Percentiles rank a stretch among this genome's conserved stretches.
Conservation (phyloP, 768 basidiomycete genomes). For the Holtermanniella nyarrowii region DNA sequence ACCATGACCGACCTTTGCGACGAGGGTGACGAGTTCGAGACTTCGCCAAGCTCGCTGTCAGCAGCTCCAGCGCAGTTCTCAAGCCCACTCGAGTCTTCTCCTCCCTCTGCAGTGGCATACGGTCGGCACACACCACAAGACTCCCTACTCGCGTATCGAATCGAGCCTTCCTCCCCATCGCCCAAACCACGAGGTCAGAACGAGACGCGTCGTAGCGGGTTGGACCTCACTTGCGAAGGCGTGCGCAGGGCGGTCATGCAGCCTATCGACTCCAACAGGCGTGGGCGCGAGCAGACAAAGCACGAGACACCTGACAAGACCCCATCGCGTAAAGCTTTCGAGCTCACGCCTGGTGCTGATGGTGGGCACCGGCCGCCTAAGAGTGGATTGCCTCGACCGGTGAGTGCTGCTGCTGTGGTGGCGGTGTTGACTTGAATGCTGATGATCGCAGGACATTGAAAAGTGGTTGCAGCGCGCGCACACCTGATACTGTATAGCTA, state of each 20-base stretch:
- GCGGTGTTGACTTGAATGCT: background rate
- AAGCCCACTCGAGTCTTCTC: background rate
- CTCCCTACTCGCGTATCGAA: too few species aligned
- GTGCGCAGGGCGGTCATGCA: too few species aligned
- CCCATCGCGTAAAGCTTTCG: constrained; percentile 2
- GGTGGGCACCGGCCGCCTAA: constrained; percentile 19
- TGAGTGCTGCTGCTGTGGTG: constrained; percentile 1
- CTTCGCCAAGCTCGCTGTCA: background rate
- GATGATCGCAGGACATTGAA: constrained; percentile 2
- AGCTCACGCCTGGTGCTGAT: constrained; percentile 26
- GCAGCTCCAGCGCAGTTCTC: background rate
- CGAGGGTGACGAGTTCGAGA: background rate
- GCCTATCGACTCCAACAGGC: too few species aligned
- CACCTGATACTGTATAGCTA: too few species aligned
- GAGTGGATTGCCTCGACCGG: constrained; percentile 14
- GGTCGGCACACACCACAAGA: background rate
- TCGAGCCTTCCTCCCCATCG: background rate
- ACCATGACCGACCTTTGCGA: background rate
- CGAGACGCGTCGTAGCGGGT: background rate
- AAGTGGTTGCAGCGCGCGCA: constrained; percentile 4
- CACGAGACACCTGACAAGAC: background rate
- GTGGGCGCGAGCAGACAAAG: too few species aligned
- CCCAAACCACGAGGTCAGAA: background rate
- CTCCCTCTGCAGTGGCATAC: background rate
- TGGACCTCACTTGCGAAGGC: too few species aligned